These are phyloP conservation scores for Gamarada debralockiae DNA, from an alignment of 495 filamentous ascomycete species.

Conservation along the genomic window DNA sequence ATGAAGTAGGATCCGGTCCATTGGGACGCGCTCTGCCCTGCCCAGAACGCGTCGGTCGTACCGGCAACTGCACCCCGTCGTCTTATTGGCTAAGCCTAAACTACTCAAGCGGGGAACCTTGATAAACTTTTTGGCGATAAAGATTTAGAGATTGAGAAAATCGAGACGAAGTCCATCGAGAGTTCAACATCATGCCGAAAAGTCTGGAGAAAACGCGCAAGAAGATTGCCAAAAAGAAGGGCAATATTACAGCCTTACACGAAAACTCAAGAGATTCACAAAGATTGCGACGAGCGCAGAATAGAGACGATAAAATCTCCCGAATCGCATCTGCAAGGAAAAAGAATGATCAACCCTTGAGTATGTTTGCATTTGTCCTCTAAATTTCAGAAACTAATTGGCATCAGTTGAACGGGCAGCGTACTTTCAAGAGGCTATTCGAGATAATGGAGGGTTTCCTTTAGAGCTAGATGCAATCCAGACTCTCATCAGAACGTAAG, in stretches of 20 bases:
- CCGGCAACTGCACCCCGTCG: neutral
- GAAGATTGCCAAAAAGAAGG: slow-evolving; percentile 73
- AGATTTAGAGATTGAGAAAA: neutral
- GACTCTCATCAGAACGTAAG: slow-evolving; percentile 59
- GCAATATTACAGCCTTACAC: slow-evolving; percentile 64
- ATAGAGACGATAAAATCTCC: slow-evolving; percentile 72
- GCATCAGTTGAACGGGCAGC: slow-evolving; percentile 61
- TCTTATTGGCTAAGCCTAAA: too few relatives aligned
- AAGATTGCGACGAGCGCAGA: slow-evolving; percentile 66
- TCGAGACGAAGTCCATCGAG: neutral
- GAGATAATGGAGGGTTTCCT: slow-evolving; percentile 45
- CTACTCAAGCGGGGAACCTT: too few relatives aligned
- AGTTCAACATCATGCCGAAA: slow-evolving; percentile 53
- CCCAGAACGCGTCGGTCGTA: neutral
- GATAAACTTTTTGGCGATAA: neutral
- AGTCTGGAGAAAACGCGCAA: slow-evolving; percentile 77
- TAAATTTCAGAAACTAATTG: neutral
- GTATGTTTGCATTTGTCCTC: slow-evolving; percentile 36
- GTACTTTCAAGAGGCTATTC: slow-evolving; percentile 65
- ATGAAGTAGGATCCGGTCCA: neutral
- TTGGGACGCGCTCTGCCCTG: too few relatives aligned
- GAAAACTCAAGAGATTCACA: slow-evolving; percentile 77
- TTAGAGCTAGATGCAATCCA: slow-evolving; percentile 57
- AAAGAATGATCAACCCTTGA: slow-evolving; percentile 64
- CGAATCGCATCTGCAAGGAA: slow-evolving; percentile 56